Evolutionary conservation across 2,329 filamentous ascomycete species (phyloP), one percentile per base, ranked within the genome.

Genomic region (Xylariaceae sp.): DNA sequence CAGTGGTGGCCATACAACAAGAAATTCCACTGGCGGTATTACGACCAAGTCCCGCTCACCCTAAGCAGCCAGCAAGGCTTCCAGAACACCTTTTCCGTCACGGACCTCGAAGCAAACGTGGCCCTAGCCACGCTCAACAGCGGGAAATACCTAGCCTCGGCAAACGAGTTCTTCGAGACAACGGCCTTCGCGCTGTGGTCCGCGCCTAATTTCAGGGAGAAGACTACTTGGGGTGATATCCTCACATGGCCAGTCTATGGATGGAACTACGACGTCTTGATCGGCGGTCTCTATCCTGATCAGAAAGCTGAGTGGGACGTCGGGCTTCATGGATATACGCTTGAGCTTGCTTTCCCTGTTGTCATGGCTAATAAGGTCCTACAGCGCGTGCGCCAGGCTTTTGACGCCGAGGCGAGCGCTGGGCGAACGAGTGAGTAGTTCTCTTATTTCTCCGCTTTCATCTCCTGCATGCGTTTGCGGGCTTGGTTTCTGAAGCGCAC

Each of bases 21-120:
- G 56, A 78, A 78, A 62, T 79, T 80, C 63, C 76, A 79, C 64
- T 75, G 74, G 65, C 71, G 76, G n/a, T 78, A 77, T 65, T 80
- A 80, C 62, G 75, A 79, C 60, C 63, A 70, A n/a, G 68, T 78
- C 3, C 67, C 71, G 0, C 57, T 63, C n/a, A 67, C 70, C 39
- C 65, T 67, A 10, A 74, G 70, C 47, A 58, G 65, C 34, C 76
- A 79, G 57, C 62, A 78, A 55, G 77, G 75, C 8, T 79, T 79
- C 63, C 76, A 79, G 56, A 77, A 74, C 56, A 80, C 76, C 18
- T 80, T 80, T 59, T 79, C 76, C 34, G 65, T 78, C 21, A 74
- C 76, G 0, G 65, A 71, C 10, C 36, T 74, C 53, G 76, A 79
- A 58, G 77, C 71, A 2, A 56, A 57, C 39, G 63, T 72, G 3